Base-by-base conservation (phyloP, 164 flowering plant genomes). In the Chimonanthus praecox region DNA sequence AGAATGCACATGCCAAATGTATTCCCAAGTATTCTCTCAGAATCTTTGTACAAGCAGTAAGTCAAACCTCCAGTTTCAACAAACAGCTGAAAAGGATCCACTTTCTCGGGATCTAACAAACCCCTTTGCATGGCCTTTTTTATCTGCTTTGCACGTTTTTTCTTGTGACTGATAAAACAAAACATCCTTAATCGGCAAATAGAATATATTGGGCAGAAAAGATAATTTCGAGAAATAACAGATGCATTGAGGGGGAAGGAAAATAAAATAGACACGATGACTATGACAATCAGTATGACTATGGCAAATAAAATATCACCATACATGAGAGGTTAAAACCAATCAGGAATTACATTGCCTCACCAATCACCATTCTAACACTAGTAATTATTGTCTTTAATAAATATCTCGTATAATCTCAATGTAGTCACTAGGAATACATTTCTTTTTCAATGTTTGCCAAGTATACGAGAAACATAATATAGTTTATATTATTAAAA, bases 1-100 rank as follows among this genome's bases (percentile, higher is more conserved):
- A 96, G 85, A 75, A 96, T 83, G 75, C 98, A 96, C 98, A 96
- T 94, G 72, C 97, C 94, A 81, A 87, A 94, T 7, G 99, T 96
- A 79, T 87, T 90, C 47, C 99, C 99, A 50, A 96, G 97, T 78
- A 94, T 79, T 74, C 96, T 88, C 76, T 95, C 98, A 2, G 97
- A 91, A 80, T 95, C 97, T 82, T 86, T 92, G 82, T 96, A 96
- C 77, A 86, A 75, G 83, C 99, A 94, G 76, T 90, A 91, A 4
- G 90, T 88, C 69, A 96, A 21, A 20, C 84, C 91, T 43, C 84
- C 93, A 70, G 83, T 90, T 78, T 88, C 97, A 79, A 92, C 66
- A 82, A 95, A 95, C 47, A 95, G 90, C 16, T 87, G 80, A 78
- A 89, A 89, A 58, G 94, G 78, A 78, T 95, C 99, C 72, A 80